These are phyloP conservation scores for Guadua angustifolia DNA, from an alignment of 176 grass and related monocot species.

Conservation along the genomic window DNA sequence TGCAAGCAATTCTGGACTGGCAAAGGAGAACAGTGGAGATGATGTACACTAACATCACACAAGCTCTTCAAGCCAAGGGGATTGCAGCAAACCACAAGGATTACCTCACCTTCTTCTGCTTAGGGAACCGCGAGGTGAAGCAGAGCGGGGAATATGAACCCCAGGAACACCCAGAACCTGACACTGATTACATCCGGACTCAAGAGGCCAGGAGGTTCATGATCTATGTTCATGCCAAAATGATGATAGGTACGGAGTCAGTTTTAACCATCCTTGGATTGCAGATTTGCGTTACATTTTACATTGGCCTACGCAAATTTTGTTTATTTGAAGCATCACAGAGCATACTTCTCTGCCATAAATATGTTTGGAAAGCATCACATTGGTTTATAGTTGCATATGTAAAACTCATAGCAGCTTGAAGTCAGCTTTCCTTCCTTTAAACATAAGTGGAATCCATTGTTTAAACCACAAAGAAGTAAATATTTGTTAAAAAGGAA, in stretches of 20 bases:
- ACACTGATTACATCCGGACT: conserved; percentile 80
- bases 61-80: conserved; percentile 76
- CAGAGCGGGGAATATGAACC: conserved; percentile 70
- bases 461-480: background rate
- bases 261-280: background rate
- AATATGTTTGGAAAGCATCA: background rate
- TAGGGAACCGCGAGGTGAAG: conserved; percentile 85
- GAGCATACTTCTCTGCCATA: background rate
- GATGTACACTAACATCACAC: conserved; percentile 90
- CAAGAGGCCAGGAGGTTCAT: conserved; percentile 90
- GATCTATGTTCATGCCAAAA: conserved; percentile 99
- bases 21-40: conserved; percentile 91
- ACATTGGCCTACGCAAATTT: background rate
- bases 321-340: background rate
- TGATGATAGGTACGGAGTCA: conserved; percentile 81
- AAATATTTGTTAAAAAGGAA: background rate
- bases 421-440: background rate
- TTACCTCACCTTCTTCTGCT: conserved; percentile 91
- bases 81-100: conserved; percentile 79
- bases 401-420: background rate
- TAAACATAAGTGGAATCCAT: background rate
- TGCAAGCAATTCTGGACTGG: conserved; percentile 97
- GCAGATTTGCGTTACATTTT: background rate
- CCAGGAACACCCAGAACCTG: conserved; percentile 62
- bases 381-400: conserved; percentile 1